These are phyloP conservation scores for Setaria viridis DNA, from an alignment of 202 grass and related monocot genomes.

Conservation along the genomic window DNA sequence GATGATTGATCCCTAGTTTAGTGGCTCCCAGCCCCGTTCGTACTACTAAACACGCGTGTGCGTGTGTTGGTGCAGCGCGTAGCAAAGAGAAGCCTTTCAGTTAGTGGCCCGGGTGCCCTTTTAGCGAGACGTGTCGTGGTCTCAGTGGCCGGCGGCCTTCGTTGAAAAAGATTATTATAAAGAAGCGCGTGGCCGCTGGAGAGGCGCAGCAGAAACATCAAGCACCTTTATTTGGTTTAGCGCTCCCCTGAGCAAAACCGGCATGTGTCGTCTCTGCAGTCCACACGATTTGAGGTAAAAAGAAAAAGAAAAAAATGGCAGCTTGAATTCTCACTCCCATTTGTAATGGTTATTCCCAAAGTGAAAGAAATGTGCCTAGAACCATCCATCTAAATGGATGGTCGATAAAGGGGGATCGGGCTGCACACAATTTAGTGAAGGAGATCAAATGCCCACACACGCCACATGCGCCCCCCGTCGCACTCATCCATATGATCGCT, in stretches of 20 bases:
- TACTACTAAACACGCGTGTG: slow-evolving; percentile 29
- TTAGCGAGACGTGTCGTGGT: slow-evolving; percentile 14
- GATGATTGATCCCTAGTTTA: slow-evolving; percentile 10
- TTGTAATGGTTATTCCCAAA: too few relatives aligned
- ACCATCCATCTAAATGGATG: too few relatives aligned
- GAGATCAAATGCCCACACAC: not conserved
- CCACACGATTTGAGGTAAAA: not conserved
- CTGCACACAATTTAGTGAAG: too few relatives aligned
- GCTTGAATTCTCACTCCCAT: too few relatives aligned
- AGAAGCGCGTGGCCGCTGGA: not conserved
- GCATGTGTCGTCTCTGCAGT: not conserved
- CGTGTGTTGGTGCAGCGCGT: slow-evolving; percentile 14
- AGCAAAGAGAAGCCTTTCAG: not conserved
- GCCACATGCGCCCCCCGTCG: not conserved
- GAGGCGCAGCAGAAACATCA: not conserved
- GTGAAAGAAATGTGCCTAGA: too few relatives aligned
- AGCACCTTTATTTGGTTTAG: slow-evolving; percentile 1
- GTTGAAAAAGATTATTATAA: not conserved
- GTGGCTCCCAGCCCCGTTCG: slow-evolving; percentile 10
- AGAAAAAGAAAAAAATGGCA: too few relatives aligned
- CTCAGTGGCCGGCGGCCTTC: not conserved
- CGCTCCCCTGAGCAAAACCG: not conserved
- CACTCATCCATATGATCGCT: too few relatives aligned
- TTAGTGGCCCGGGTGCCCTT: not conserved
- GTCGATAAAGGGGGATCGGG: too few relatives aligned